Percentiles rank a stretch among this genome's conserved stretches.
Conservation (phyloP, 257 asterid genomes). For the Anisodus acutangulus region DNA sequence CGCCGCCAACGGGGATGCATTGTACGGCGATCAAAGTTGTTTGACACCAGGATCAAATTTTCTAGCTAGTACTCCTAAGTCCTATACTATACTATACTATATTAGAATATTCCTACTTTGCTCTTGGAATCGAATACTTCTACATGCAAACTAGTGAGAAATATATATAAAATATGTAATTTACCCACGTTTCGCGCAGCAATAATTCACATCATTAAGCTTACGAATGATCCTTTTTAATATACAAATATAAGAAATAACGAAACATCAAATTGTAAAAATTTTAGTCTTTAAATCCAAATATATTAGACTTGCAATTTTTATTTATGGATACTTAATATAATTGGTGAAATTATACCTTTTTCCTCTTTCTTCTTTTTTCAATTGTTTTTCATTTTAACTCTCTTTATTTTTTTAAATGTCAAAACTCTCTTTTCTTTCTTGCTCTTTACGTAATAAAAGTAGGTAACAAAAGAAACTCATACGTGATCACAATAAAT, state of each 20-base stretch:
- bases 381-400: background rate
- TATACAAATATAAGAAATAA: too few relatives aligned
- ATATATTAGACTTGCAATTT: too few relatives aligned
- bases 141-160: too few relatives aligned
- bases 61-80: background rate
- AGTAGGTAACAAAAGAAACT: background rate
- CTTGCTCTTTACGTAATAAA: background rate
- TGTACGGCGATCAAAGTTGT: slow-evolving; percentile 33
- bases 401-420: too few relatives aligned
- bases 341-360: too few relatives aligned
- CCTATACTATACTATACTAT: background rate
- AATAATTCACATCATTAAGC: too few relatives aligned
- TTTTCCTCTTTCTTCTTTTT: too few relatives aligned
- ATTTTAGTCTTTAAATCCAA: too few relatives aligned
- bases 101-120: background rate
- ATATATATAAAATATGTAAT: too few relatives aligned
- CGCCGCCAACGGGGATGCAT: slow-evolving; percentile 5
- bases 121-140: background rate
- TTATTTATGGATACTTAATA: background rate
- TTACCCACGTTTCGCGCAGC: too few relatives aligned
- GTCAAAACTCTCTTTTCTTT: background rate
- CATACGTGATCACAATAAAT: background rate
- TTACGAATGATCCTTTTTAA: too few relatives aligned
- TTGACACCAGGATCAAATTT: background rate
- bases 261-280: too few relatives aligned